Base-by-base conservation (phyloP, 306 rosid genomes). In the Arachis stenosperma region DNA sequence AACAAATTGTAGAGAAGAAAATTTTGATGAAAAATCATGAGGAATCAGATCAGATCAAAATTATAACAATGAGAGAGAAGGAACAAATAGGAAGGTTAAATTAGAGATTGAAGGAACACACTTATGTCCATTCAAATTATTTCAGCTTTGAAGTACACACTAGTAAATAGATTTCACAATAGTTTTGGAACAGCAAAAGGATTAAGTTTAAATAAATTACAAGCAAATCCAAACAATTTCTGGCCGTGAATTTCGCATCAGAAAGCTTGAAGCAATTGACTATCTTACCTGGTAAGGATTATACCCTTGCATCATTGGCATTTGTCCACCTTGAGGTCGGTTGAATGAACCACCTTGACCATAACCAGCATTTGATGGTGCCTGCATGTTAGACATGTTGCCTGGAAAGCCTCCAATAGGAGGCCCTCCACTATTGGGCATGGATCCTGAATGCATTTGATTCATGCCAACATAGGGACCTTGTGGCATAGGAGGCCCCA, bases 401-500 rank as follows among this genome's bases (percentile, higher is more conserved):
- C 84, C 83, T 27, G 88, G 89, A 75, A 88, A 94, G 70, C 90
- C 91, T 61, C 92, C 95, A 33, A 76, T 81, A 33, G 97, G 88
- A 9, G 90, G 86, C 50, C 84, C 90, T 56, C 94, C 90, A 66
- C 91, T 80, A 29, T 89, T 55, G 53, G 96, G 86, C 27, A 22
- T 22, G 27, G 27, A 22, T 71, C 96, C 94, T 12, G 94, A 87
- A 84, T 90, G 98, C 95, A 92, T 87, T 61, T 87, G 97, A 70
- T 87, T 94, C 96, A 91, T 87, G 86, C 97, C 97, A 88, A 83
- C 85, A 75, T 74, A 94, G 85, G 86, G 98, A 75, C 92, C 95
- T 73, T 89, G 98, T 33, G 84, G 88, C 81, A 85, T 83, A 17
- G 87, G 90, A 81, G 82, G 85, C 78, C 82, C 93, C 89, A 91